Conservation (phyloP, 805 yeast genomes). For the Barnettozyma vustinii region DNA sequence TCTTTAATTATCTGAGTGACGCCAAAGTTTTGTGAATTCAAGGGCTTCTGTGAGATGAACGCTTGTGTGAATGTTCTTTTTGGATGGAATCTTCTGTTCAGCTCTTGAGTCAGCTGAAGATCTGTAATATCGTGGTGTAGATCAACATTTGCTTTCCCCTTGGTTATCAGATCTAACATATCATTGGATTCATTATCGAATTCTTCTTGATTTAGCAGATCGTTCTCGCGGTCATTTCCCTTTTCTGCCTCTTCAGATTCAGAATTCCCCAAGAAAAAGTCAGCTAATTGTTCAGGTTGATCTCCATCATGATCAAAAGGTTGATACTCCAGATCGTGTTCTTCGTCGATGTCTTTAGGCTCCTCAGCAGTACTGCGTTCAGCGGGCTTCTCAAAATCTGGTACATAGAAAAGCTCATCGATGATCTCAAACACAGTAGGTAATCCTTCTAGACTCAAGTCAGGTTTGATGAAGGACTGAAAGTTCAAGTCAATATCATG, state of each 20-base stretch:
- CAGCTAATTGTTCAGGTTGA: neutral
- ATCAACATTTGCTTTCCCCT: neutral
- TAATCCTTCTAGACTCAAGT: constrained; percentile 20
- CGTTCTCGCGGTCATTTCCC: neutral
- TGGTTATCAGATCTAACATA: neutral
- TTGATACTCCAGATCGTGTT: neutral
- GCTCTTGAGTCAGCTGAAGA: constrained; percentile 9
- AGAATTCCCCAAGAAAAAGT: neutral
- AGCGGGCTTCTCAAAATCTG: constrained; percentile 13
- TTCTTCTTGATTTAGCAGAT: neutral
- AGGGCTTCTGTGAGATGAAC: neutral
- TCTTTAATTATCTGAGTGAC: neutral
- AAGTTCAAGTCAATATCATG: constrained; percentile 7
- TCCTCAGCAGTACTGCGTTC: constrained; percentile 4
- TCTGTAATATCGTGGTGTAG: neutral
- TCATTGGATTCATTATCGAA: neutral
- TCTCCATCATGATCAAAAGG: neutral
- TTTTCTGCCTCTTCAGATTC: neutral
- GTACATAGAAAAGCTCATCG: constrained; percentile 26
- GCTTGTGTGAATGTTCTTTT: constrained; percentile 12
- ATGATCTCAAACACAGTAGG: constrained; percentile 30
- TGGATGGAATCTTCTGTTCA: neutral
- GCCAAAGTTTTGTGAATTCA: neutral
- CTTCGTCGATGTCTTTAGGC: neutral
- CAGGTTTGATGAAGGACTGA: constrained; percentile 20